phyloP scores from a whole-genome alignment of 2,329 filamentous ascomycete species.

The Penicillium fuscoglaucum region DNA sequence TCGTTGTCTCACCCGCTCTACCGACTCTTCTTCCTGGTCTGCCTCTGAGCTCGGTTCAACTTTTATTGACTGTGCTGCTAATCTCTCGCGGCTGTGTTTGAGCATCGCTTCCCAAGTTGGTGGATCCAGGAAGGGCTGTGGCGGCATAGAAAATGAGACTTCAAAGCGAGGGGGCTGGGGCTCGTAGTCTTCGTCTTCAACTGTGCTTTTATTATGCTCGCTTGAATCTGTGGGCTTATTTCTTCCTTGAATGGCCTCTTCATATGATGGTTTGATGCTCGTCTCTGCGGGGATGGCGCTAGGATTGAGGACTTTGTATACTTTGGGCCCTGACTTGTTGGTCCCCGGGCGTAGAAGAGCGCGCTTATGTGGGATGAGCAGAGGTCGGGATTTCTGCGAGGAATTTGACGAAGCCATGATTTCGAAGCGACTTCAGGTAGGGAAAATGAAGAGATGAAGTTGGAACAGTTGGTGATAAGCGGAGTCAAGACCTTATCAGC shows the following conservation, averaged over 20 bases:
- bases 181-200: not conserved
- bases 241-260: not conserved
- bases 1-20: slow-evolving; percentile 21
- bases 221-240: not conserved
- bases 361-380: slow-evolving; percentile 33
- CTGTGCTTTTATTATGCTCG: not conserved
- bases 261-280: slow-evolving; percentile 15
- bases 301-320: slow-evolving; percentile 24
- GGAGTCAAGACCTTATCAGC: not conserved
- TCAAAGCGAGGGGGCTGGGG: slow-evolving; percentile 24
- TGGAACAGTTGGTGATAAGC: not conserved
- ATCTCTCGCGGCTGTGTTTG: slow-evolving; percentile 18
- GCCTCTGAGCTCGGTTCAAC: not conserved
- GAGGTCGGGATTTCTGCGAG: slow-evolving; percentile 18
- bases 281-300: slow-evolving; percentile 24
- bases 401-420: slow-evolving; percentile 9
- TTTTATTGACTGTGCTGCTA: slow-evolving; percentile 5
- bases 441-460: not conserved
- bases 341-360: slow-evolving; percentile 20
- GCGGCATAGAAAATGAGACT: slow-evolving; percentile 34
- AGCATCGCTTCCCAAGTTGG: slow-evolving; percentile 34
- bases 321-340: not conserved
- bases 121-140: slow-evolving; percentile 45
- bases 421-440: not conserved
- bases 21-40: slow-evolving; percentile 9